Conservation (phyloP, 2,329 filamentous ascomycete species). For the Cordyceps farinosa region DNA sequence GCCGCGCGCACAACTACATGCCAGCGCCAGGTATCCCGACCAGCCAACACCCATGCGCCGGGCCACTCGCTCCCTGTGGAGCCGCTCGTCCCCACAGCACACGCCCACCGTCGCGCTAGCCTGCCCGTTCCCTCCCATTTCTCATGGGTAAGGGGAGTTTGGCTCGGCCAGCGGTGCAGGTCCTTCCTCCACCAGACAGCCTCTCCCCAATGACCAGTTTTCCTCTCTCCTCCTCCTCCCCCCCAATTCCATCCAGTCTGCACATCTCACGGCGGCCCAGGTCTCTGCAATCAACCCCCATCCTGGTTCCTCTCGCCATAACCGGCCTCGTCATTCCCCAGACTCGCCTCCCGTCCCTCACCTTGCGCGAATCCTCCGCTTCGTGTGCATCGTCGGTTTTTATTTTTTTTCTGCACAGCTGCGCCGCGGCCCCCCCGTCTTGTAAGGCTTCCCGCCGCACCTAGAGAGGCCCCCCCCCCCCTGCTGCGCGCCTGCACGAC, state of each 20-base stretch:
- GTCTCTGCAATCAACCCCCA: conserved; percentile 9
- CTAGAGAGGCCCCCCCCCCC: not conserved
- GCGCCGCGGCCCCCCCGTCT: not conserved
- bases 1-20: not conserved
- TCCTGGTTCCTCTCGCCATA: conserved; percentile 4
- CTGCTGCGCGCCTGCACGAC: not conserved
- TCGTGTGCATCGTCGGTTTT: conserved; percentile 10
- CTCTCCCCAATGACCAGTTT: conserved; percentile 38
- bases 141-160: conserved; percentile 44
- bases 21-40: not conserved
- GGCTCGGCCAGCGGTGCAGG: conserved; percentile 34
- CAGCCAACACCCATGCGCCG: conserved; percentile 7
- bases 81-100: not conserved
- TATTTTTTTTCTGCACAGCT: conserved; percentile 1
- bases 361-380: conserved; percentile 8
- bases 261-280: conserved; percentile 17
- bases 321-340: not conserved
- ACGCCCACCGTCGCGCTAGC: conserved; percentile 27
- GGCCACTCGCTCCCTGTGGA: conserved; percentile 10
- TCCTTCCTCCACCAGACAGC: conserved; percentile 38
- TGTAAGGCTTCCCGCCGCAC: conserved; percentile 12
- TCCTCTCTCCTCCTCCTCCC: conserved; percentile 32
- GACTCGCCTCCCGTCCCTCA: not conserved
- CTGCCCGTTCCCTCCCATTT: conserved; percentile 36
- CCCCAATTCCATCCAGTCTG: conserved; percentile 28